phyloP scores from a whole-genome alignment of 129 eudicot genomes.

The Ambrosia artemisiifolia region DNA sequence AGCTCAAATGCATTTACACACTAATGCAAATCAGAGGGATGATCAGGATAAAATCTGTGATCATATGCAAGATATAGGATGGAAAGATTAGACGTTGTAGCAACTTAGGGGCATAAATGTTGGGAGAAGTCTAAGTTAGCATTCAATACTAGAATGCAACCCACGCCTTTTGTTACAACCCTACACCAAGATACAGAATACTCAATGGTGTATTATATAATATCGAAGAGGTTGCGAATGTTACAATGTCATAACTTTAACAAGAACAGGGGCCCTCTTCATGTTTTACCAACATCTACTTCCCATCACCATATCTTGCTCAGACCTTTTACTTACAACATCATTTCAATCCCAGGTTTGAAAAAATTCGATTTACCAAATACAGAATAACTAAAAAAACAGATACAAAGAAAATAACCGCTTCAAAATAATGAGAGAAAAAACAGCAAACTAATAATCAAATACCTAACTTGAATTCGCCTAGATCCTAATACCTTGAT shows the following conservation, averaged over 20 bases:
- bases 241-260: conserved; percentile 60
- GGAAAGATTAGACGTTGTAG: conserved; percentile 26
- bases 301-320: conserved; percentile 49
- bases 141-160: conserved; percentile 92
- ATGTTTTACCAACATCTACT: conserved; percentile 14
- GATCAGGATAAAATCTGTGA: conserved; percentile 64
- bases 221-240: conserved; percentile 96
- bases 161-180: conserved; percentile 89
- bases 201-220: conserved; percentile 32
- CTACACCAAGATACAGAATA: conserved; percentile 41
- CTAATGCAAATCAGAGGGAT: conserved; percentile 16
- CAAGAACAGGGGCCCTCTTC: conserved; percentile 98
- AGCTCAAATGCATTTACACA: not conserved
- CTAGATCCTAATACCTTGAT: no score
- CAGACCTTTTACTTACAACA: conserved; percentile 93
- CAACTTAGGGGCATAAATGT: conserved; percentile 23
- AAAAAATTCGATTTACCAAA: not conserved
- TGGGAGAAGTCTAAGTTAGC: conserved; percentile 86
- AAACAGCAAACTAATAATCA: not conserved
- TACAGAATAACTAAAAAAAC: not conserved
- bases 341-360: conserved; percentile 60
- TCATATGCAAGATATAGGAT: conserved; percentile 53
- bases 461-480: not conserved
- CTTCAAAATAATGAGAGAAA: not conserved
- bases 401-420: no score